Evolutionary conservation across 2,329 filamentous ascomycete genomes (phyloP).

Genomic region (Calycina marina): DNA sequence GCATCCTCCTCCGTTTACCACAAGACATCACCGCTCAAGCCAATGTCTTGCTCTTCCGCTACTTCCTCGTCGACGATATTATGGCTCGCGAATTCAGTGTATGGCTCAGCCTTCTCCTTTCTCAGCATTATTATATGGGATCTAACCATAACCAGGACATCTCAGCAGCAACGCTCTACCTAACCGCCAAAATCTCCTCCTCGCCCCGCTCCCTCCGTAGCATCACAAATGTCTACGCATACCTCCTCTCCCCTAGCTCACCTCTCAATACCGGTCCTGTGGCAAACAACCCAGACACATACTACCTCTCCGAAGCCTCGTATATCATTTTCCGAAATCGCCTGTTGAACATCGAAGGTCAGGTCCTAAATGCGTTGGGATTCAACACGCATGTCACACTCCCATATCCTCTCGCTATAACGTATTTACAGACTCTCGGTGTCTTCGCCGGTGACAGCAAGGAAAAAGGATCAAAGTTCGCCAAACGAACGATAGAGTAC

Average conservation of each 20-base stretch:
- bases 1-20: constrained; percentile 67
- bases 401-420: constrained; percentile 75
- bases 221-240: constrained; percentile 71
- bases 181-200: constrained; percentile 70
- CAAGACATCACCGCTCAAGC: constrained; percentile 79
- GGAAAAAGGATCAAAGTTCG: constrained; percentile 34
- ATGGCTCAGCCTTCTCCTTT: constrained; percentile 5
- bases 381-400: constrained; percentile 78
- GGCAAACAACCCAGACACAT: constrained; percentile 31
- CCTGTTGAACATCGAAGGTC: constrained; percentile 61
- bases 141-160: constrained; percentile 43
- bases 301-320: constrained; percentile 58
- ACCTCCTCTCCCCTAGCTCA: constrained; percentile 52
- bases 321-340: constrained; percentile 51
- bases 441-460: constrained; percentile 31
- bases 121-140: neutral
- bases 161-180: constrained; percentile 68
- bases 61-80: constrained; percentile 48
- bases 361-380: constrained; percentile 58
- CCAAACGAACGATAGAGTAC: constrained; percentile 54
- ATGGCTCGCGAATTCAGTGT: constrained; percentile 40
- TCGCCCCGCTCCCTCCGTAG: constrained; percentile 64
- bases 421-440: constrained; percentile 82
- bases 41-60: constrained; percentile 67
- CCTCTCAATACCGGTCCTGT: constrained; percentile 8